Evolutionary conservation across 192 early-diverging fungal genomes (phyloP), one percentile per base, ranked within the genome.

Genomic region (Glomus cerebriforme): DNA sequence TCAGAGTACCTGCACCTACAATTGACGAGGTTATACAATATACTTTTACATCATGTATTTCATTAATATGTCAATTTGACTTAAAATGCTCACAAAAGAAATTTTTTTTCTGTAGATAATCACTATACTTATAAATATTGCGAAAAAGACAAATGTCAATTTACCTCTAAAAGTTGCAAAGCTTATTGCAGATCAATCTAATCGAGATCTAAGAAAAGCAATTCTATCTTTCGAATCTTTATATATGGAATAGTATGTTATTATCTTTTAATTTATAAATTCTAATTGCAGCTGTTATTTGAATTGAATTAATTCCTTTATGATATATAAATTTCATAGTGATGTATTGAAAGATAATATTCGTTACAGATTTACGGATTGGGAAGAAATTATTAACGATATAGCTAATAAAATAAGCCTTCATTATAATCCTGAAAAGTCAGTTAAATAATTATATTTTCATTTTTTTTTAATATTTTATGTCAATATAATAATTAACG

Each of bases 1-100:
- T 99, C 47, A 89, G 98, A 7, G 93, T 99, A 2, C 89, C 94
- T 1, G 90, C 93, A 10, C 97, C 98, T 3, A 86, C 88, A 1
- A 47, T 82, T 15, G 88, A 89, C n/a, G 94, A 97, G 66, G 92
- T 98, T 72, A 54, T 54, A 54, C 17, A 54, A 54, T 22, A 54
- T 3, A 54, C 6, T 17, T 54, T 54, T 54, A 54, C 17, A 3
- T 17, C 0, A 17, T 19, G 17, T 49, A 49, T 19, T 54, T 49
- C 6, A 19, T 54, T 54, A 54, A 54, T 13, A 43, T 13, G 17
- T 15, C 5, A 19, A 54, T 54, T 54, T 22, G 3, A 54, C 19
- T 12, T 6, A 22, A n/a, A 54, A 7, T 17, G 15, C 19, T 22
- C 17, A 54, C 2, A 0, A 6, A 22, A 54, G 49, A 0, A 2